A percentile compares a stretch with the other conserved stretches of the same genome.
Evolutionary conservation across 768 basidiomycete species (phyloP).

Genomic region (Boletus pseudo-olivaceus): DNA sequence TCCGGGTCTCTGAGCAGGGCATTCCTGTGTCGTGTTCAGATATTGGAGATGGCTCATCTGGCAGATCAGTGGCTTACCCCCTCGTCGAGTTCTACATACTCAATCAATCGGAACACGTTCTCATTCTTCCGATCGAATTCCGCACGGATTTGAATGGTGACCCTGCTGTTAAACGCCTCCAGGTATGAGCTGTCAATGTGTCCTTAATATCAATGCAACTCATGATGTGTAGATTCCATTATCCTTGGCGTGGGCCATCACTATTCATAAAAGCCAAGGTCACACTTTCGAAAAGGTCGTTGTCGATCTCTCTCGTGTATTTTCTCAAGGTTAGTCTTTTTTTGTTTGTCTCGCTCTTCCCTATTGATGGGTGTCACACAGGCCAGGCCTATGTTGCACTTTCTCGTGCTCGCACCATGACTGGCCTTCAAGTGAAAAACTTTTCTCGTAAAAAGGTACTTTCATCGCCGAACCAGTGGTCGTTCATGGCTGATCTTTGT

Average conservation of each 20-base stretch:
- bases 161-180: not conserved
- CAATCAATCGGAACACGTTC: not conserved
- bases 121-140: not conserved
- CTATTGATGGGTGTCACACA: not conserved
- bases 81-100: not conserved
- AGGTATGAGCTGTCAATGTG: not conserved
- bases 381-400: not conserved
- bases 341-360: not conserved
- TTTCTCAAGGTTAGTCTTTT: not conserved
- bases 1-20: not conserved
- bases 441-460: not conserved
- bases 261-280: not conserved
- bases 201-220: too few relatives aligned
- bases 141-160: not conserved
- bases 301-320: not conserved
- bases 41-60: too few relatives aligned
- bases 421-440: not conserved
- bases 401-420: not conserved
- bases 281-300: not conserved
- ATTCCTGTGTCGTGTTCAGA: too few relatives aligned
- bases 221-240: not conserved
- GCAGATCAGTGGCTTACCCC: too few relatives aligned
- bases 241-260: not conserved
- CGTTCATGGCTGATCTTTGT: not conserved
- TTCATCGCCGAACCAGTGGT: rapidly evolving